These are phyloP conservation scores for Metarhizium robertsii DNA, from an alignment of 2,329 filamentous ascomycete species.

Conservation along the genomic window DNA sequence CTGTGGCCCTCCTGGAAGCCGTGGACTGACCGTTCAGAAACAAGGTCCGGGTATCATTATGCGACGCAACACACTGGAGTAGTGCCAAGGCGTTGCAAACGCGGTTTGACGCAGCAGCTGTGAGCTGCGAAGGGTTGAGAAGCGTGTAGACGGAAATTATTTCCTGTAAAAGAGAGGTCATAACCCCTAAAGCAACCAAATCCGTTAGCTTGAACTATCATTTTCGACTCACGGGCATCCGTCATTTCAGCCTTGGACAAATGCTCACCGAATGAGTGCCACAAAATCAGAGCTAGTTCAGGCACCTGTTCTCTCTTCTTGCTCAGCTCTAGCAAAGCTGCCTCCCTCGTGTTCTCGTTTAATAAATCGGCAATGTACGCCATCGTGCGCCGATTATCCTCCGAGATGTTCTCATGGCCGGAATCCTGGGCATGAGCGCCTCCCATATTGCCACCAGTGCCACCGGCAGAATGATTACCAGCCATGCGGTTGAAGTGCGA, in stretches of 20 bases:
- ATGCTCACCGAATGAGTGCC: constrained; percentile 89
- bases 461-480: constrained; percentile 48
- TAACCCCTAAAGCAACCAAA: constrained; percentile 58
- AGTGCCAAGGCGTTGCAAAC: constrained; percentile 96
- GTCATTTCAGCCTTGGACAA: not conserved
- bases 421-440: constrained; percentile 43
- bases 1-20: not conserved
- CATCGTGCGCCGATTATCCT: constrained; percentile 89
- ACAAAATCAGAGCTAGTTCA: constrained; percentile 88
- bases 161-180: constrained; percentile 94
- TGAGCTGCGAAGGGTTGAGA: constrained; percentile 92
- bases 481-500: constrained; percentile 65
- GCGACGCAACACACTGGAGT: constrained; percentile 92
- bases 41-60: constrained; percentile 88
- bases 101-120: constrained; percentile 91
- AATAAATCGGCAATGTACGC: constrained; percentile 87
- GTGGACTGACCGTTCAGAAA: constrained; percentile 72
- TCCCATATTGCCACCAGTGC: constrained; percentile 31
- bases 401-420: constrained; percentile 61
- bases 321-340: constrained; percentile 86
- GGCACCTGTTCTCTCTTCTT: constrained; percentile 98
- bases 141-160: constrained; percentile 98
- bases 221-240: not conserved
- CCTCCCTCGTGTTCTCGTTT: constrained; percentile 78
- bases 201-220: not conserved